phyloP scores from a whole-genome alignment of 1,139 yeast species.

The Debaryomyces fabryi region DNA sequence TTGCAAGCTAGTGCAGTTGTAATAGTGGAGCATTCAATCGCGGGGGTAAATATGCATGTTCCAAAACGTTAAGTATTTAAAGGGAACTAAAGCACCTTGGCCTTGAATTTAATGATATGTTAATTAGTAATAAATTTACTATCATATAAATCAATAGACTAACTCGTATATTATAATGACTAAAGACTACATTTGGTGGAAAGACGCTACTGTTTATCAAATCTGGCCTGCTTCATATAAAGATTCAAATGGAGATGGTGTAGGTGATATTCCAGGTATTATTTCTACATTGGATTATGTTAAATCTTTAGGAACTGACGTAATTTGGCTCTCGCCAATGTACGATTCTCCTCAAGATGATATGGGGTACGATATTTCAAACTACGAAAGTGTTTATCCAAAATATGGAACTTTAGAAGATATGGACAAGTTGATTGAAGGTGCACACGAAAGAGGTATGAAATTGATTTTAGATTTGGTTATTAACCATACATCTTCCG shows the following conservation, averaged over 20 bases:
- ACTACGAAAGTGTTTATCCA: constrained; percentile 54
- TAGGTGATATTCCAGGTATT: constrained; percentile 60
- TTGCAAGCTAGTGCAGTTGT: background rate
- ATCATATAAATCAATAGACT: background rate
- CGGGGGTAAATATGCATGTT: background rate
- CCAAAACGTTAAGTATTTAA: background rate
- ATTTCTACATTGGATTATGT: constrained; percentile 54
- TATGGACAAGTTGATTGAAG: constrained; percentile 51
- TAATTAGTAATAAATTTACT: background rate
- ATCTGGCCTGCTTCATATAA: constrained; percentile 62
- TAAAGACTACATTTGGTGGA: constrained; percentile 50
- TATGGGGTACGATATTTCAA: constrained; percentile 64
- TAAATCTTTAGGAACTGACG: constrained; percentile 52
- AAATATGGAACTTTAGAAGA: constrained; percentile 57
- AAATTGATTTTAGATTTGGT: constrained; percentile 58
- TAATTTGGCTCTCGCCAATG: constrained; percentile 61
- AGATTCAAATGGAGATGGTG: constrained; percentile 60
- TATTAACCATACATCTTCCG: constrained; percentile 58
- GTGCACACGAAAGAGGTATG: constrained; percentile 52
- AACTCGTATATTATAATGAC: constrained; percentile 13
- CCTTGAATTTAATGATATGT: background rate
- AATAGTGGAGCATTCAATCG: background rate
- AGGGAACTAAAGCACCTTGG: background rate
- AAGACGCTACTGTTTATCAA: constrained; percentile 57
- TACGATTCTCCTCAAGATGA: constrained; percentile 63